Evolutionary conservation across 305 asterid species (phyloP).

Genomic region (Fraxinus angustifolia): DNA sequence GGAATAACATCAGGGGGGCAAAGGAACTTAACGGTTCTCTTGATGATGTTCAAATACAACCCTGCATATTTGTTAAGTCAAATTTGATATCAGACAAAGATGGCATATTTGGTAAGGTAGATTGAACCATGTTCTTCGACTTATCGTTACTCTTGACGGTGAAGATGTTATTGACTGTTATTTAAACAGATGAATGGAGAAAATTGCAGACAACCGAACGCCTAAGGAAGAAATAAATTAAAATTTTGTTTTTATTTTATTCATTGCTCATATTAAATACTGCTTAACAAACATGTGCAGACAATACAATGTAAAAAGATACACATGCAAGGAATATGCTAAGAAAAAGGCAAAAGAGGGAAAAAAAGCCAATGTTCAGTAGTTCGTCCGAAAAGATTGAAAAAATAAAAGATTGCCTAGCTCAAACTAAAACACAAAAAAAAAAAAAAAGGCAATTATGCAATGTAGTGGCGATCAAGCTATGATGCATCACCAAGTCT

Average conservation of each 20-base stretch:
- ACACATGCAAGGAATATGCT: background rate
- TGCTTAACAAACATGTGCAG: background rate
- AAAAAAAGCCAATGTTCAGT: background rate
- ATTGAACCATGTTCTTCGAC: background rate
- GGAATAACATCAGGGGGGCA: conserved; percentile 92
- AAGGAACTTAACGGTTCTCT: conserved; percentile 69
- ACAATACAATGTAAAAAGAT: background rate
- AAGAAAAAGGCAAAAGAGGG: background rate
- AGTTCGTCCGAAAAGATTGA: background rate
- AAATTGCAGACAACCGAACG: background rate
- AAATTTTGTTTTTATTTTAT: background rate
- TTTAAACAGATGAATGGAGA: background rate
- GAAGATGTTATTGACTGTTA: background rate
- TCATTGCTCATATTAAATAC: background rate
- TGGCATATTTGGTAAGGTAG: background rate
- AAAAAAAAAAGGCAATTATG: background rate
- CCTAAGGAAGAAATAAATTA: background rate
- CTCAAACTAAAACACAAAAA: background rate
- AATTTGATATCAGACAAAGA: background rate
- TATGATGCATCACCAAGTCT: background rate
- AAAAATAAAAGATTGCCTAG: too few species aligned
- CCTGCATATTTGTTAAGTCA: conserved; percentile 41
- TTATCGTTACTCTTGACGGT: background rate
- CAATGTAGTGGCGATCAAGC: background rate
- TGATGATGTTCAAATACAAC: conserved; percentile 63